Conservation (phyloP, 441 rosid species). For the Flueggea neowawraea region DNA sequence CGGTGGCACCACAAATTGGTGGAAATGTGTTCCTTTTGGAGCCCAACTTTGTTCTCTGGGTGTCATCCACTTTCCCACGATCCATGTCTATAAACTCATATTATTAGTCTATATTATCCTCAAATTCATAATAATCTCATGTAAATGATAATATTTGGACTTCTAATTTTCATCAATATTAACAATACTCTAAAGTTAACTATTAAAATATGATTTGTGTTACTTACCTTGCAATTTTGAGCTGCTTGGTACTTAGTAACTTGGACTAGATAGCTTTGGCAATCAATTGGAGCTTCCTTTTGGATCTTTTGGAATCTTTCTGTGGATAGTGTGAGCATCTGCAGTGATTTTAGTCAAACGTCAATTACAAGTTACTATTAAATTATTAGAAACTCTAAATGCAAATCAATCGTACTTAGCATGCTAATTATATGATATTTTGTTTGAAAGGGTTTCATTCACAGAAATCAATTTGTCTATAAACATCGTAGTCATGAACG, state of each 20-base stretch:
- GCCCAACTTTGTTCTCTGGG: conserved; percentile 92
- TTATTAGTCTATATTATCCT: not conserved
- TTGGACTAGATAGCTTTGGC: conserved; percentile 75
- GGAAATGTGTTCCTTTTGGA: conserved; percentile 86
- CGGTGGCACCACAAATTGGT: conserved; percentile 97
- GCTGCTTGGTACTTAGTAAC: conserved; percentile 96
- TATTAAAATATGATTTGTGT: not conserved
- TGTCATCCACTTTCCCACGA: conserved; percentile 95
- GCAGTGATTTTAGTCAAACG: conserved; percentile 5
- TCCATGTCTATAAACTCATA: conserved; percentile 62
- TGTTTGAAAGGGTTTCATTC: not conserved
- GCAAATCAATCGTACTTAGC: too few relatives aligned
- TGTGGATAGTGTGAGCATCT: conserved; percentile 85
- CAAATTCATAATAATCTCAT: not conserved
- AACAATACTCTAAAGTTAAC: too few relatives aligned
- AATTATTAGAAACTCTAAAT: not conserved
- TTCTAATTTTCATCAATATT: too few relatives aligned
- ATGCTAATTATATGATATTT: too few relatives aligned
- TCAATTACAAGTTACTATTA: not conserved
- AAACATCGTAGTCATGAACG: too few relatives aligned
- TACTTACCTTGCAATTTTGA: conserved; percentile 67
- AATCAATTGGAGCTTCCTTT: conserved; percentile 75
- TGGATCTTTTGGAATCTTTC: conserved; percentile 87
- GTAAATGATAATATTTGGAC: too few relatives aligned
- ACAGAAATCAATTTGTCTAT: not conserved